A percentile compares a stretch with the other conserved stretches of the same genome.
Conservation (phyloP, 2,329 filamentous ascomycete species). For the Diaporthe sp. region DNA sequence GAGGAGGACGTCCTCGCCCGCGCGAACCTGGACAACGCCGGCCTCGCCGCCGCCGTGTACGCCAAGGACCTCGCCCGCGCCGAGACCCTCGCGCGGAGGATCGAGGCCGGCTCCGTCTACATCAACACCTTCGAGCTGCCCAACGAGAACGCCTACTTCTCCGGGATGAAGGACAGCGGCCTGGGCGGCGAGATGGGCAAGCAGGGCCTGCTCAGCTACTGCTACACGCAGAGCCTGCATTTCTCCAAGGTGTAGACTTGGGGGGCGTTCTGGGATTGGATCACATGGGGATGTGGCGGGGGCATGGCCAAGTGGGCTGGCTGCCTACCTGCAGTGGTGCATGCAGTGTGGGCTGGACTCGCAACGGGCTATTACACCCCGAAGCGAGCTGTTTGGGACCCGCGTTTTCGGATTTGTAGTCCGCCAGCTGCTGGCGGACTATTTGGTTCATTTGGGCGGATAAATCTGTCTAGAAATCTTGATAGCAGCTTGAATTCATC, state of each 20-base stretch:
- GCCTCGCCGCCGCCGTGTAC: slow-evolving; percentile 72
- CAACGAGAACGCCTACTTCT: slow-evolving; percentile 50
- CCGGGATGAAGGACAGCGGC: slow-evolving; percentile 52
- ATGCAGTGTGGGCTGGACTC: background rate
- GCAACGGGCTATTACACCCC: background rate
- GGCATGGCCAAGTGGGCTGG: background rate
- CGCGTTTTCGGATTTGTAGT: background rate
- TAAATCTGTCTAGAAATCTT: background rate
- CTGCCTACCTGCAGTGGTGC: background rate
- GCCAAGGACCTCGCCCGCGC: slow-evolving; percentile 65
- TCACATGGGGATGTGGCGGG: background rate
- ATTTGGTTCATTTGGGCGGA: too few relatives aligned
- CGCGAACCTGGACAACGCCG: slow-evolving; percentile 67
- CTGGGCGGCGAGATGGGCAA: slow-evolving; percentile 54
- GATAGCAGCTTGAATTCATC: background rate
- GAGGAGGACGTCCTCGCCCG: slow-evolving; percentile 72
- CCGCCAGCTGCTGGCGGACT: background rate
- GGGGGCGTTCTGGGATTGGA: too few relatives aligned
- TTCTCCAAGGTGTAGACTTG: slow-evolving; percentile 46
- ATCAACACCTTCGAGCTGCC: slow-evolving; percentile 62
- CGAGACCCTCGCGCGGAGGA: slow-evolving; percentile 63
- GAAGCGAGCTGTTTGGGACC: background rate
- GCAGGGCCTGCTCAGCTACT: slow-evolving; percentile 51
- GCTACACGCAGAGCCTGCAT: slow-evolving; percentile 52
- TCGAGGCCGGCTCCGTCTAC: slow-evolving; percentile 73